Percentiles rank a stretch among this genome's conserved stretches.
Conservation (phyloP, 768 basidiomycete species). For the Pholiota microspora region DNA sequence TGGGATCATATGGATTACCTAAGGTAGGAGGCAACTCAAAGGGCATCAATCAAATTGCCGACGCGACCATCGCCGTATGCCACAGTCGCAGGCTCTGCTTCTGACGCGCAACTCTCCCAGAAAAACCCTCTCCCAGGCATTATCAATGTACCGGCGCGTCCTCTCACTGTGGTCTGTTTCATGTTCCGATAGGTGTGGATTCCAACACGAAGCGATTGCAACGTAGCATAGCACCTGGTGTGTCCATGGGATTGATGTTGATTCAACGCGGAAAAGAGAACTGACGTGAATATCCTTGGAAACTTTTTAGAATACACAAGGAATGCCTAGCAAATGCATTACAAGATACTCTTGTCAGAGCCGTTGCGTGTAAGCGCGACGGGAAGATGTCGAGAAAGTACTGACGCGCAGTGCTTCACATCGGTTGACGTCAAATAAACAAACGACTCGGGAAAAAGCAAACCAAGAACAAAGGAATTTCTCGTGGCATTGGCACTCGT, state of each 20-base stretch:
- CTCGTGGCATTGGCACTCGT: neutral
- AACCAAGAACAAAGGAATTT: neutral
- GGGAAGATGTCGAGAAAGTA: neutral
- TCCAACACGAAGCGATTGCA: neutral
- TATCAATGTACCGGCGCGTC: neutral
- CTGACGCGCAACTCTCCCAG: neutral
- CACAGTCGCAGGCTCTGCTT: neutral
- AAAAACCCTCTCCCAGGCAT: neutral
- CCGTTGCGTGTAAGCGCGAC: too few relatives aligned
- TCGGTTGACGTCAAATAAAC: neutral
- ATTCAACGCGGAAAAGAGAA: neutral
- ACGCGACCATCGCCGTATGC: neutral
- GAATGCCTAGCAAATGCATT: neutral
- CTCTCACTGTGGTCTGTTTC: neutral
- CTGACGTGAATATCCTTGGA: neutral
- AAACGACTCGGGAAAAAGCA: neutral
- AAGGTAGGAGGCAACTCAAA: neutral
- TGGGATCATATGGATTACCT: neutral
- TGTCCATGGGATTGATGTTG: neutral
- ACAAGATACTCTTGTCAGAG: neutral
- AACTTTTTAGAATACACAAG: neutral
- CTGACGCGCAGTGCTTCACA: neutral
- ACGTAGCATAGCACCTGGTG: neutral
- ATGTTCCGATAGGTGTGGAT: neutral
- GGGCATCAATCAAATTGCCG: neutral